Base-by-base conservation (phyloP, 805 yeast species). In the Metschnikowia koreensis region DNA sequence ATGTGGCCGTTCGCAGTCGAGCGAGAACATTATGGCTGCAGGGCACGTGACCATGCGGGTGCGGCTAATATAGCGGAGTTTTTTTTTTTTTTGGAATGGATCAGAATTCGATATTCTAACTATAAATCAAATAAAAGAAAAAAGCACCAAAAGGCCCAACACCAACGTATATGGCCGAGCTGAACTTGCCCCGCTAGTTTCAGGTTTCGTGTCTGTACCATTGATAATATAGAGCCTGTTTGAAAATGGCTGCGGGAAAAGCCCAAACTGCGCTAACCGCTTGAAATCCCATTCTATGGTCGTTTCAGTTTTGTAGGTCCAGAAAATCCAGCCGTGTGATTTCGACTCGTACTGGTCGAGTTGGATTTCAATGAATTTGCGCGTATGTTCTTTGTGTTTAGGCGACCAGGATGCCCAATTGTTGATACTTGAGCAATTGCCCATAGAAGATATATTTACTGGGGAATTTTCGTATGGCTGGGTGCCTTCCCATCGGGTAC, bases 261-360 rank as follows among this genome's bases (percentile, higher is more conserved):
- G 63, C 3, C 71, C 81, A 34, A 72, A 61, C 16, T 74, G 65
- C 8, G 80, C 75, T 58, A 86, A 71, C 47, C 76, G 68, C 49
- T 70, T 62, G 60, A 82, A 79, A 62, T 84, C 89, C 89, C 90
- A 85, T 63, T 84, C 89, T 17, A 81, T 69, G 1, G 87, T 80
- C 50, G 68, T 64, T 60, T 86, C 91, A 0, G 89, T 84, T 63
- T 83, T 84, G 70, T 77, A 84, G 59, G 82, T 81, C 91, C 90
- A 86, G 60, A 84, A 85, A 38, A 84, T 78, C 81, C 84, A 85
- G 0, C 90, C 90, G 10, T 70, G 69, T 36, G 76, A 71, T 44
- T 63, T 53, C 48, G 70, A 58, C 17, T 69, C 70, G 62, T 75
- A 85, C 29, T 80, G 73, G 45, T 81, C 81, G 48, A 85, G 62